Percentiles rank a stretch among this genome's conserved stretches.
Conservation (phyloP, 2,329 filamentous ascomycete species). For the Truncatella angustata region DNA sequence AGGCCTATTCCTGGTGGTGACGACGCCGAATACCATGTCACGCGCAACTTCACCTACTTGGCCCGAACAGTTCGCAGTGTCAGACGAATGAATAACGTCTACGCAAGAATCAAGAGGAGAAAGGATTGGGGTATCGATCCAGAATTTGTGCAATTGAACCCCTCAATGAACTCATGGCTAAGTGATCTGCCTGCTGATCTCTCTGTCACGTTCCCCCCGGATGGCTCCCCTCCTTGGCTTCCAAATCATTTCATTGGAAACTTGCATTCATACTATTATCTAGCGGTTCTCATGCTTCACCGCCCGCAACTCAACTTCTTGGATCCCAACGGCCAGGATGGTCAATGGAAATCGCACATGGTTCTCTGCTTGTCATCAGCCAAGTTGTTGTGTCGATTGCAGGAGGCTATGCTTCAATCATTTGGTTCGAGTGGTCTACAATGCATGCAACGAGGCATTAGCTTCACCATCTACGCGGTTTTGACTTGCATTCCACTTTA, state of each 20-base stretch:
- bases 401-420: slow-evolving; percentile 75
- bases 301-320: slow-evolving; percentile 80
- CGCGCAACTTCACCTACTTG: slow-evolving; percentile 81
- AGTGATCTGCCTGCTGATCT: slow-evolving; percentile 76
- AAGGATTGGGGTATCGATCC: slow-evolving; percentile 88
- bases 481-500: slow-evolving; percentile 92
- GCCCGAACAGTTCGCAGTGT: slow-evolving; percentile 76
- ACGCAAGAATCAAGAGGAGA: slow-evolving; percentile 67
- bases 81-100: slow-evolving; percentile 72
- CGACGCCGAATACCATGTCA: slow-evolving; percentile 72
- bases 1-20: slow-evolving; percentile 65
- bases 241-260: slow-evolving; percentile 87
- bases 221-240: slow-evolving; percentile 80
- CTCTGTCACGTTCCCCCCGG: slow-evolving; percentile 71
- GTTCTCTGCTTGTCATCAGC: slow-evolving; percentile 80
- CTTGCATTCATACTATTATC: slow-evolving; percentile 83
- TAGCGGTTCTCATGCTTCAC: slow-evolving; percentile 83
- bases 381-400: slow-evolving; percentile 79
- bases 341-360: slow-evolving; percentile 87
- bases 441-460: slow-evolving; percentile 92
- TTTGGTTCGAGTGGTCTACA: slow-evolving; percentile 79
- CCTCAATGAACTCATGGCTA: slow-evolving; percentile 73
- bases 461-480: slow-evolving; percentile 91
- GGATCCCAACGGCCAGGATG: slow-evolving; percentile 67
- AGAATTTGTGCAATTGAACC: slow-evolving; percentile 75